Conservation (phyloP, 495 filamentous ascomycete genomes). For the Parathielavia hyrcaniae region DNA sequence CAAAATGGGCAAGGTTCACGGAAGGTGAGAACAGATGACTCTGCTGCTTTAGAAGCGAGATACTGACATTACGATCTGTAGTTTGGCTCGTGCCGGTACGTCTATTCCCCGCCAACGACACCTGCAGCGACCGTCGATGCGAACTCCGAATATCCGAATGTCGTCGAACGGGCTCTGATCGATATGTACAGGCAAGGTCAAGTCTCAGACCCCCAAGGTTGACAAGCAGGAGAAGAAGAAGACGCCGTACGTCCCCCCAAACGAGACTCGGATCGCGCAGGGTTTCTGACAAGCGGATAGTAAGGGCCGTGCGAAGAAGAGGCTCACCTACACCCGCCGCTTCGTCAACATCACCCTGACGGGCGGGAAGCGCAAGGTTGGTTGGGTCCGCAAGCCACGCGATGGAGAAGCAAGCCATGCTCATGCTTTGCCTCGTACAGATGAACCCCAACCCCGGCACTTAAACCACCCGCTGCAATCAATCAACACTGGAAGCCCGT, state of each 20-base stretch:
- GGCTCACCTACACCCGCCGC: conserved; percentile 90
- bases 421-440: conserved; percentile 20
- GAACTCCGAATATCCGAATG: conserved; percentile 1
- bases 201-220: conserved; percentile 57
- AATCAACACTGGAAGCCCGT: conserved; percentile 14
- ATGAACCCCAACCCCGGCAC: conserved; percentile 50
- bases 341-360: conserved; percentile 99
- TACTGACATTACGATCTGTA: conserved; percentile 16
- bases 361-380: conserved; percentile 97
- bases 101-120: conserved; percentile 12
- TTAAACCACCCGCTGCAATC: conserved; percentile 31
- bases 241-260: conserved; percentile 50
- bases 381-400: conserved; percentile 2
- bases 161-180: conserved; percentile 10
- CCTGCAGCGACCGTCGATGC: conserved; percentile 5
- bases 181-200: conserved; percentile 39
- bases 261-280: background rate
- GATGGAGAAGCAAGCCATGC: background rate
- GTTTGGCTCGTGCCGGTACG: conserved; percentile 38
- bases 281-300: conserved; percentile 23
- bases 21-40: conserved; percentile 24
- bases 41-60: background rate
- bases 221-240: conserved; percentile 90
- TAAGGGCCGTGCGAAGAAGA: conserved; percentile 98
- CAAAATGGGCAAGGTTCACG: conserved; percentile 40